These are phyloP conservation scores for Echites panduratus DNA, from an alignment of 257 asterid genomes.

Conservation along the genomic window DNA sequence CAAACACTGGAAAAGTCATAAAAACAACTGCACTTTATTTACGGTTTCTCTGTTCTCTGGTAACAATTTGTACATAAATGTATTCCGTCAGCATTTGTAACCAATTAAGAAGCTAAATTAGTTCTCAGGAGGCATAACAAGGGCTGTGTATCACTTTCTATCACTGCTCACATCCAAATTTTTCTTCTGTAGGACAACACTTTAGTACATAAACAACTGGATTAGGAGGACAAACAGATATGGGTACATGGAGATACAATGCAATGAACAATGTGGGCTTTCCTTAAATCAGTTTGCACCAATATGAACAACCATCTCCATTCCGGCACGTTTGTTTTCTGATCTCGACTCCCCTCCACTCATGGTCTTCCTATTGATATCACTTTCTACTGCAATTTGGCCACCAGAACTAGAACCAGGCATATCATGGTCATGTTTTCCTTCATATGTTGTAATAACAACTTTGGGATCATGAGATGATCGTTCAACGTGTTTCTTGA, in stretches of 20 bases:
- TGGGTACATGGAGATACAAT: background rate
- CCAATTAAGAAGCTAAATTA: conserved; percentile 18
- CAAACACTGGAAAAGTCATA: background rate
- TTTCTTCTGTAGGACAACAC: background rate
- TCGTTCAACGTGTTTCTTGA: conserved; percentile 87
- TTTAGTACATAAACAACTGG: background rate
- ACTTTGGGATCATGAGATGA: conserved; percentile 69
- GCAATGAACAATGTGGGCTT: background rate
- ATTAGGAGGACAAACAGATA: background rate
- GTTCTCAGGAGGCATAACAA: background rate
- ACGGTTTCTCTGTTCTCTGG: background rate
- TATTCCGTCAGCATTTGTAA: background rate
- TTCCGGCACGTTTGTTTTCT: conserved; percentile 35
- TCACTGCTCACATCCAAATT: background rate
- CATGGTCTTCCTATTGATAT: conserved; percentile 25
- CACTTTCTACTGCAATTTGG: conserved; percentile 32
- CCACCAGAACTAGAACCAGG: conserved; percentile 45
- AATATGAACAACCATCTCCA: conserved; percentile 54
- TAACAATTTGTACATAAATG: conserved; percentile 17
- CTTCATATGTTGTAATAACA: conserved; percentile 81
- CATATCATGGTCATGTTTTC: conserved; percentile 61
- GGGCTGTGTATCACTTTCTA: background rate
- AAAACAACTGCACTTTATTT: conserved; percentile 6
- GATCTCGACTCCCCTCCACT: conserved; percentile 49
- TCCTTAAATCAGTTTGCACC: conserved; percentile 44